These are phyloP conservation scores for Petunia axillaris DNA, from an alignment of 257 asterid genomes.

Conservation along the genomic window DNA sequence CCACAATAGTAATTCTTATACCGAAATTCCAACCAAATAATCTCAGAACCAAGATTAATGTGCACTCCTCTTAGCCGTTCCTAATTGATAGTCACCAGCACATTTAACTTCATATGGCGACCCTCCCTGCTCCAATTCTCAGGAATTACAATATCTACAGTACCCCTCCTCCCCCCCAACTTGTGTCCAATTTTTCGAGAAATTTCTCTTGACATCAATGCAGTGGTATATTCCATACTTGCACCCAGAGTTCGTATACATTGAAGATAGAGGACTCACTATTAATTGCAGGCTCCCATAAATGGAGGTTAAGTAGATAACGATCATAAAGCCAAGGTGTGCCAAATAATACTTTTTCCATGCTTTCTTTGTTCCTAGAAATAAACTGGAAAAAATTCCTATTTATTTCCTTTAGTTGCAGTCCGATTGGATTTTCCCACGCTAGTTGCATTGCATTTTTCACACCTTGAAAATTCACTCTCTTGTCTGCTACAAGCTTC, in stretches of 20 bases:
- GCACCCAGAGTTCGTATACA: not conserved
- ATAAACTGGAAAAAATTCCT: too few species aligned
- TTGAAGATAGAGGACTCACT: not conserved
- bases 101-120: not conserved
- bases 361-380: not conserved
- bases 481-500: too few species aligned
- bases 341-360: not conserved
- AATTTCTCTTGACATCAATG: not conserved
- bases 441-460: too few species aligned
- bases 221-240: not conserved
- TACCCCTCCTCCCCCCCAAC: not conserved
- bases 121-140: not conserved
- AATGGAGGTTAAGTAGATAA: too few species aligned
- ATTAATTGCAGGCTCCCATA: too few species aligned
- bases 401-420: too few species aligned
- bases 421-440: too few species aligned
- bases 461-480: too few species aligned
- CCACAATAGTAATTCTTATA: too few species aligned
- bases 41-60: too few species aligned
- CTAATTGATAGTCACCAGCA: not conserved
- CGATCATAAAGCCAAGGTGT: not conserved
- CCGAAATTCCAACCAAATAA: not conserved
- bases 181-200: not conserved
- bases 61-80: too few species aligned
- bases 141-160: not conserved